These are phyloP conservation scores for Cnidoscolus chayamansa DNA, from an alignment of 441 rosid genomes.

Conservation along the genomic window DNA sequence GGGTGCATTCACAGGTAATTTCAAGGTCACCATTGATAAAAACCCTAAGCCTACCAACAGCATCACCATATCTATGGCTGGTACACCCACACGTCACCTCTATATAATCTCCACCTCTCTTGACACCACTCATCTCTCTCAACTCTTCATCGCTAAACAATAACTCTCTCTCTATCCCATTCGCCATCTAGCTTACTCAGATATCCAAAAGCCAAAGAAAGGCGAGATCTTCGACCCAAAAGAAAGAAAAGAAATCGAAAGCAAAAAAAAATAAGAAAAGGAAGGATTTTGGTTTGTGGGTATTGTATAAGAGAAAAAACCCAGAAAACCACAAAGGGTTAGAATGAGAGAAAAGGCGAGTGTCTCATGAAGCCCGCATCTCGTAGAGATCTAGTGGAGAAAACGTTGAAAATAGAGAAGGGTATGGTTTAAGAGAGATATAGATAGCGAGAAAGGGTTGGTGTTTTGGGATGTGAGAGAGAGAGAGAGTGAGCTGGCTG, in stretches of 20 bases:
- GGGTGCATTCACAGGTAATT: slow-evolving; percentile 96
- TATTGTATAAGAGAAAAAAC: slow-evolving; percentile 37
- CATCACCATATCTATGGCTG: slow-evolving; percentile 95
- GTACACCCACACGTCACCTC: slow-evolving; percentile 99
- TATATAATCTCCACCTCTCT: slow-evolving; percentile 58
- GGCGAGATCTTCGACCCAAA: slow-evolving; percentile 22
- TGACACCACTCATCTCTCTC: slow-evolving; percentile 77
- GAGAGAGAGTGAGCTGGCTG: slow-evolving; percentile 53
- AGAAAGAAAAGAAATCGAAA: not conserved
- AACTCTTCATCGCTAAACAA: slow-evolving; percentile 88
- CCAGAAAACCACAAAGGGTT: slow-evolving; percentile 18
- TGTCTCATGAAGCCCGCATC: slow-evolving; percentile 47
- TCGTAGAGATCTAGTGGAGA: slow-evolving; percentile 67
- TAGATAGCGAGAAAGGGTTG: slow-evolving; percentile 4
- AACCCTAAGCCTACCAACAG: slow-evolving; percentile 99
- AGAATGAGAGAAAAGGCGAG: slow-evolving; percentile 5
- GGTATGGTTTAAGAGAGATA: slow-evolving; percentile 15
- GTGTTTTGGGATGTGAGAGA: slow-evolving; percentile 1
- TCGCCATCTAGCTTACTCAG: slow-evolving; percentile 43
- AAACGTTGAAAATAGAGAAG: slow-evolving; percentile 43
- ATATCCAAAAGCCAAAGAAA: slow-evolving; percentile 6
- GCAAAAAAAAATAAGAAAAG: slow-evolving; percentile 15
- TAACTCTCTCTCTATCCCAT: slow-evolving; percentile 50
- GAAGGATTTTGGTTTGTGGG: slow-evolving; percentile 33
- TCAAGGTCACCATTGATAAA: slow-evolving; percentile 86